phyloP scores from a whole-genome alignment of 106 monocot species.

The Dioscorea dumetorum region DNA sequence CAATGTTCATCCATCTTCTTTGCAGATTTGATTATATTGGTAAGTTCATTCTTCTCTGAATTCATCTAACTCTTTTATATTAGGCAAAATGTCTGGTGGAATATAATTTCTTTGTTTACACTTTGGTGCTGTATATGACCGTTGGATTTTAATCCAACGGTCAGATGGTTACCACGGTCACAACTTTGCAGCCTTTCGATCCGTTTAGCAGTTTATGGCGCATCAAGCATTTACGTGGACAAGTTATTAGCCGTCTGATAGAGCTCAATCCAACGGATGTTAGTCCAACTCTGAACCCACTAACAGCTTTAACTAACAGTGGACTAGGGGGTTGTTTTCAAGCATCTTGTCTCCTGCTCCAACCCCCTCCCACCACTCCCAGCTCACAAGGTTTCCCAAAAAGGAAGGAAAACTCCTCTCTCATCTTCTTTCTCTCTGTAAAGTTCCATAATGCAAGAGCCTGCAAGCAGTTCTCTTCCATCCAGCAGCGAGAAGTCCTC shows the following conservation, averaged over 20 bases:
- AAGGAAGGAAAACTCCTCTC: background rate
- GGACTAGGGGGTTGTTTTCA: background rate
- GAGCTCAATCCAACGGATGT: slow-evolving; percentile 21
- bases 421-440: background rate
- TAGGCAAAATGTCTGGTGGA: too few species aligned
- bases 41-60: background rate
- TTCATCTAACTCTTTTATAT: too few species aligned
- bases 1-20: too few species aligned
- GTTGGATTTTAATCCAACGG: slow-evolving; percentile 2
- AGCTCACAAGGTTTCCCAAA: background rate
- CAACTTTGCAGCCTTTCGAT: slow-evolving; percentile 36
- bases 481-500: slow-evolving; percentile 95
- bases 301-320: background rate
- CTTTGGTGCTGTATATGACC: too few species aligned
- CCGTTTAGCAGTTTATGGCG: slow-evolving; percentile 13
- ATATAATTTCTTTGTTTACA: too few species aligned
- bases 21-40: too few species aligned
- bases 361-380: background rate
- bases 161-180: slow-evolving; percentile 15
- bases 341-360: background rate
- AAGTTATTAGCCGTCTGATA: slow-evolving; percentile 21
- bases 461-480: slow-evolving; percentile 54
- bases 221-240: slow-evolving; percentile 16
- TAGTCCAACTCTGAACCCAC: slow-evolving; percentile 6
- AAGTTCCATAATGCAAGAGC: slow-evolving; percentile 49